phyloP scores from a whole-genome alignment of 2,329 filamentous ascomycete genomes.

The Fusarium nematophilum region DNA sequence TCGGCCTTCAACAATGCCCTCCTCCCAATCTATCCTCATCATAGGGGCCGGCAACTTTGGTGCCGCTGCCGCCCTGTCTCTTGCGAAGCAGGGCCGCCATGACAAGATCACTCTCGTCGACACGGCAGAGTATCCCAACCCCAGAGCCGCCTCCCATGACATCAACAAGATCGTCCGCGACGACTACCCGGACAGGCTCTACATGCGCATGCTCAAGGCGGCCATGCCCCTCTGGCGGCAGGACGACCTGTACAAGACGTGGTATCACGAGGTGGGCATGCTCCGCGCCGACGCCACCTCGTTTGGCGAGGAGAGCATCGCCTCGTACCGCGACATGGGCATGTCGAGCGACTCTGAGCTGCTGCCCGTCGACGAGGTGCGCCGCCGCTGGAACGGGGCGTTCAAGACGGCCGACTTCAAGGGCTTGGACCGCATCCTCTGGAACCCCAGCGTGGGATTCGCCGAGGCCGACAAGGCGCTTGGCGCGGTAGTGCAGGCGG shows the following conservation, averaged over 20 bases:
- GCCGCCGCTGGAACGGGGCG: conserved; percentile 64
- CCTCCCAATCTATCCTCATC: conserved; percentile 48
- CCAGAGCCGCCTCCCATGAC: conserved; percentile 59
- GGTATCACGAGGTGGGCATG: conserved; percentile 70
- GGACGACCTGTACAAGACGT: conserved; percentile 62
- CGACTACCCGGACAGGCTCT: conserved; percentile 54
- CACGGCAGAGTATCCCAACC: conserved; percentile 50
- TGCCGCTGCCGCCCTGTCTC: conserved; percentile 54
- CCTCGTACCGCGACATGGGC: conserved; percentile 49
- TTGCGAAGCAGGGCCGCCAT: conserved; percentile 44
- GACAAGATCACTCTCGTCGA: conserved; percentile 52
- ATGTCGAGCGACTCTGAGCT: conserved; percentile 54
- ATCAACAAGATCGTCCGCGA: conserved; percentile 58
- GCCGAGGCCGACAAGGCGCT: conserved; percentile 68
- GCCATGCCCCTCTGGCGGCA: conserved; percentile 55
- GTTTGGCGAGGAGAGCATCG: conserved; percentile 58
- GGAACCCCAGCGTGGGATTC: conserved; percentile 70
- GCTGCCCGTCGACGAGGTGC: conserved; percentile 63
- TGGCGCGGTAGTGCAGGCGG: conserved; percentile 63
- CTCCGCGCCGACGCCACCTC: conserved; percentile 53
- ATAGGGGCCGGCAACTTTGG: conserved; percentile 59
- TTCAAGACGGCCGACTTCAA: conserved; percentile 68
- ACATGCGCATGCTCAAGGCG: conserved; percentile 54
- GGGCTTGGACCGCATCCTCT: conserved; percentile 64
- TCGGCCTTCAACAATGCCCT: background rate